Conservation (phyloP, 2,329 filamentous ascomycete genomes). For the Proliferodiscus dingleyae region DNA sequence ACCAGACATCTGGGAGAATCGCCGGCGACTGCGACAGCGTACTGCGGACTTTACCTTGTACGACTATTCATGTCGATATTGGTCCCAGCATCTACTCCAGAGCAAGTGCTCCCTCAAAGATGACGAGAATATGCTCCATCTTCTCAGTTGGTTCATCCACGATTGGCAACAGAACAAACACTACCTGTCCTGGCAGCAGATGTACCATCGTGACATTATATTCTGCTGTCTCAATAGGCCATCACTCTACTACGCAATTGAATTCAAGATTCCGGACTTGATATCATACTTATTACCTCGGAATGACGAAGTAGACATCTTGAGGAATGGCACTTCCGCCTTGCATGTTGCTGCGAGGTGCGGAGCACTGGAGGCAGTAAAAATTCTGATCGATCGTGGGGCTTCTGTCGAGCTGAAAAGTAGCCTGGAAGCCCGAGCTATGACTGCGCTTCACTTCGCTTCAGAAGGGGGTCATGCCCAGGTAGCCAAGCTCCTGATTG, state of each 20-base stretch:
- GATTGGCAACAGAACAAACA: slow-evolving; percentile 2
- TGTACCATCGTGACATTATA: slow-evolving; percentile 11
- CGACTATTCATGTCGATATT: slow-evolving; percentile 7
- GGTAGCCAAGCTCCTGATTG: slow-evolving; percentile 5
- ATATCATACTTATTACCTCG: slow-evolving; percentile 3
- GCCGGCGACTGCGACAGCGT: neutral
- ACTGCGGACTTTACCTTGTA: slow-evolving; percentile 1
- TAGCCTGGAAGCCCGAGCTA: neutral
- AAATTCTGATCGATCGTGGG: slow-evolving; percentile 4
- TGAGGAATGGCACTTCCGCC: slow-evolving; percentile 2
- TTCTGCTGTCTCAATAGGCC: slow-evolving; percentile 5
- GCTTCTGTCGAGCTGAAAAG: slow-evolving; percentile 6
- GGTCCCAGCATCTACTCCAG: slow-evolving; percentile 6
- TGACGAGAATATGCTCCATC: slow-evolving; percentile 3
- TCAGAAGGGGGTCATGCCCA: slow-evolving; percentile 6
- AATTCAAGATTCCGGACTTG: slow-evolving; percentile 5
- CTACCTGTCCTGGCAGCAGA: slow-evolving; percentile 12
- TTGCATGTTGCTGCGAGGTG: slow-evolving; percentile 8
- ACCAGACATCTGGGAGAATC: neutral
- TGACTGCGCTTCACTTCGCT: slow-evolving; percentile 10
- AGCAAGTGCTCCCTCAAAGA: neutral
- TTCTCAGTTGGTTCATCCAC: slow-evolving; percentile 9
- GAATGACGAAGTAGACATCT: neutral
- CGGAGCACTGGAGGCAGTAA: slow-evolving; percentile 2
- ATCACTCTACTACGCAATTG: slow-evolving; percentile 9